Evolutionary conservation across 345 rosid genomes (phyloP).

Genomic region (Streptanthus diversifolius): DNA sequence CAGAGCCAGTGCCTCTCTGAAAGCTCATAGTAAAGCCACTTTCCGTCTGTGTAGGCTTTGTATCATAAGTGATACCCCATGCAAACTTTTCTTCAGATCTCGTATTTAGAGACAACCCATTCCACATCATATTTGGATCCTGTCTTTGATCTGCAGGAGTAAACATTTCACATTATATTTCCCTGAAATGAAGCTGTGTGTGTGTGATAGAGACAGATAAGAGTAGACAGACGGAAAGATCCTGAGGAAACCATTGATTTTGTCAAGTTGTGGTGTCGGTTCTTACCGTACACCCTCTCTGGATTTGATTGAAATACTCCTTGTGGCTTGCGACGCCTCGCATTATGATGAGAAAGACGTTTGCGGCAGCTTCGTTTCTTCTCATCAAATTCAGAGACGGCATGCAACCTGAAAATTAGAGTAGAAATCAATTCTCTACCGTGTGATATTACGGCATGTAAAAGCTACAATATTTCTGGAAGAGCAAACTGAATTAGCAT

Average conservation of each 20-base stretch:
- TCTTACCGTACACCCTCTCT: constrained; percentile 38
- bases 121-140: constrained; percentile 49
- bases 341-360: constrained; percentile 95
- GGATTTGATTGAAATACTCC: constrained; percentile 51
- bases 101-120: constrained; percentile 42
- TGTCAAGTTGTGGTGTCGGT: neutral
- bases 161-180: neutral
- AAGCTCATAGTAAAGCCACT: constrained; percentile 38
- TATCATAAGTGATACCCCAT: constrained; percentile 43
- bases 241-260: constrained; percentile 26
- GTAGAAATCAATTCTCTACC: constrained; percentile 1
- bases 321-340: constrained; percentile 91
- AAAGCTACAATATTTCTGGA: neutral
- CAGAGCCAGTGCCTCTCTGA: constrained; percentile 40
- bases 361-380: constrained; percentile 93
- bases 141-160: constrained; percentile 59
- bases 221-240: neutral
- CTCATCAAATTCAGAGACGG: constrained; percentile 79
- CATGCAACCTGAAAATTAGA: constrained; percentile 62
- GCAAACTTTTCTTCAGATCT: constrained; percentile 34
- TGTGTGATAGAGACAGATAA: neutral
- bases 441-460: neutral
- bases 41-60: constrained; percentile 52
- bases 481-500: neutral
- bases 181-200: neutral